Conservation (phyloP, 352 stramenopile genomes). For the Pythium sp. region DNA sequence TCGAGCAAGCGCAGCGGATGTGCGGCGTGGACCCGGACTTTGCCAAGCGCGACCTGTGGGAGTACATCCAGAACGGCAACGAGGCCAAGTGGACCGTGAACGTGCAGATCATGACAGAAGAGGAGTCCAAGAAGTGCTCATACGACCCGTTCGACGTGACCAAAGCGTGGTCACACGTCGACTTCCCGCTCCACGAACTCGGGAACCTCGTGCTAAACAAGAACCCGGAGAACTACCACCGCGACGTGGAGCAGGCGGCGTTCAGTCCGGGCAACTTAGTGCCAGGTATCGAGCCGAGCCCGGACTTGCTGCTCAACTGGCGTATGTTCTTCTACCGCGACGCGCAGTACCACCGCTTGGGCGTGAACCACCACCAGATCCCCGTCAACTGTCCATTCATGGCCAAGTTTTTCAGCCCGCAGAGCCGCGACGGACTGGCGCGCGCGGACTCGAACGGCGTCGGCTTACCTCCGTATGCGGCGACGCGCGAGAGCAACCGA, state of each 20-base stretch:
- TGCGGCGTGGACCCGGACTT: slow-evolving; percentile 82
- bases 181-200: slow-evolving; percentile 87
- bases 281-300: slow-evolving; percentile 81
- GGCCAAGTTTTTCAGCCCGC: slow-evolving; percentile 23
- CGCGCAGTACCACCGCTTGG: slow-evolving; percentile 83
- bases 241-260: slow-evolving; percentile 89
- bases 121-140: slow-evolving; percentile 52
- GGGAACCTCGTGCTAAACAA: slow-evolving; percentile 87
- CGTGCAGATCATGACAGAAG: slow-evolving; percentile 89
- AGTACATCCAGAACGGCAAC: slow-evolving; percentile 78
- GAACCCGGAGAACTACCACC: slow-evolving; percentile 92
- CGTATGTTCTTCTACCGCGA: slow-evolving; percentile 89
- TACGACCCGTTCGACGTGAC: slow-evolving; percentile 93
- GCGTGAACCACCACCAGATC: slow-evolving; percentile 86
- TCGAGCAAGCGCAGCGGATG: slow-evolving; percentile 68
- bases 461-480: slow-evolving; percentile 10
- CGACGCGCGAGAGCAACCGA: slow-evolving; percentile 9
- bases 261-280: slow-evolving; percentile 89
- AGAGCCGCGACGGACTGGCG: slow-evolving; percentile 11
- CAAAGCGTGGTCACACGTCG: slow-evolving; percentile 87
- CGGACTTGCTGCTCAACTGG: slow-evolving; percentile 88
- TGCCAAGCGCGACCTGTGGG: slow-evolving; percentile 89
- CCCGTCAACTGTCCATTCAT: slow-evolving; percentile 82
- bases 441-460: slow-evolving; percentile 30
- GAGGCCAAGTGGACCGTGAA: slow-evolving; percentile 87